Conservation (phyloP, 2,329 filamentous ascomycete species). For the Dactylellina sp. region DNA sequence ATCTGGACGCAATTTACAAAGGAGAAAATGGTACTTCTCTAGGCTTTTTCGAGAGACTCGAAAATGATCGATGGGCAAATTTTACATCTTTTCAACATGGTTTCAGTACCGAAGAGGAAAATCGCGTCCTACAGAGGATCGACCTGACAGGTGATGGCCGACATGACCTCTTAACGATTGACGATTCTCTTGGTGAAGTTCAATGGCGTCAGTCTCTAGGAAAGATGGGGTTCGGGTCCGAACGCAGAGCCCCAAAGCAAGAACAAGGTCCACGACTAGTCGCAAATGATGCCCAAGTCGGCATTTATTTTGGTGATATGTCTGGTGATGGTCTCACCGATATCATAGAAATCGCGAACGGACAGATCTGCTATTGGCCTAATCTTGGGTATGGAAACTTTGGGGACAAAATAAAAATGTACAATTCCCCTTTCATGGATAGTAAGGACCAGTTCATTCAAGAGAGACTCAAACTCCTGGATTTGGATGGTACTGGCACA, state of each 20-base stretch:
- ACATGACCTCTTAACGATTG: neutral
- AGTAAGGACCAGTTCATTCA: too few relatives aligned
- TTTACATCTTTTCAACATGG: neutral
- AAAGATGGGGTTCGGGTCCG: neutral
- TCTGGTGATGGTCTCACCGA: constrained; percentile 61
- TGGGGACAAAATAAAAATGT: constrained; percentile 34
- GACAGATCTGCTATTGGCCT: constrained; percentile 62
- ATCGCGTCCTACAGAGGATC: neutral
- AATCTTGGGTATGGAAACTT: constrained; percentile 63
- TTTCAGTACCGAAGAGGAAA: constrained; percentile 27
- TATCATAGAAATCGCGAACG: constrained; percentile 60
- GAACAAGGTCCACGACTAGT: constrained; percentile 36
- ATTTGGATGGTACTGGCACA: constrained; percentile 48
- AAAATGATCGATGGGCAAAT: too few relatives aligned
- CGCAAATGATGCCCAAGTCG: neutral
- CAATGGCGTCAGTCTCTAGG: constrained; percentile 48
- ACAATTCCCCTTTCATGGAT: neutral
- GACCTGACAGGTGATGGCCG: constrained; percentile 4
- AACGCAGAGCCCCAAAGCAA: constrained; percentile 28
- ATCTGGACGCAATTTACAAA: constrained; percentile 1
- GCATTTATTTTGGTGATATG: constrained; percentile 60
- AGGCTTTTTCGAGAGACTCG: too few relatives aligned
- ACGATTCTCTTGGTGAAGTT: neutral
- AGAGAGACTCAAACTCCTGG: neutral
- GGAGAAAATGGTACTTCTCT: neutral